Evolutionary conservation across 169 alveolate species (phyloP).

Genomic region (Eimeria brunetti): DNA sequence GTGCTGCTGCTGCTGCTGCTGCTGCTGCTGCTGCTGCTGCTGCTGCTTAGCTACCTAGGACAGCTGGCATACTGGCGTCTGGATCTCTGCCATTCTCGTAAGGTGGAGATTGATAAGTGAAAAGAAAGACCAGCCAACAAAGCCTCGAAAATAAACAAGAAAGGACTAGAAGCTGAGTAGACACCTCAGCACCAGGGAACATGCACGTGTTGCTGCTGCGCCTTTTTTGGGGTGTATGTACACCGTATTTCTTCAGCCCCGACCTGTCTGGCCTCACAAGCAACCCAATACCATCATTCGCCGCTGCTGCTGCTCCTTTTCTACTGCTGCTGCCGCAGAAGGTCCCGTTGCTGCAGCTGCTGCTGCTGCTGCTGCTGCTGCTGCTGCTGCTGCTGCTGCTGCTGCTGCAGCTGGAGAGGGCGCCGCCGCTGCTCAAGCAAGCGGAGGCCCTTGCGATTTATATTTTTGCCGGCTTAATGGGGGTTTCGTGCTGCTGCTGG

Average conservation of each 20-base stretch:
- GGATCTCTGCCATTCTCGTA: background rate
- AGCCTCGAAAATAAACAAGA: background rate
- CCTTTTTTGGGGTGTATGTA: background rate
- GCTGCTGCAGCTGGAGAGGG: no score
- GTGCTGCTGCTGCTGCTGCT: constrained; percentile 2
- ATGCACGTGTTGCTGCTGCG: no score
- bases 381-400: no score
- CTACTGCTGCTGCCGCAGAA: background rate
- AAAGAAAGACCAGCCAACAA: background rate
- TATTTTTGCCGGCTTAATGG: no score
- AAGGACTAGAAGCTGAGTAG: background rate
- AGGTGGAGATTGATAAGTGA: background rate
- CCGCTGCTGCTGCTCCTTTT: background rate
- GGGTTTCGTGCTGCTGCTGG: no score
- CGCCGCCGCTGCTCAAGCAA: no score
- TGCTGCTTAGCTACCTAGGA: constrained; percentile 15
- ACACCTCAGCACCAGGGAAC: background rate
- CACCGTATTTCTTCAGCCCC: background rate
- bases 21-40: background rate
- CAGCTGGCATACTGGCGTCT: background rate
- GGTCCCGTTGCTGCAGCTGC: no score
- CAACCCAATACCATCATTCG: background rate
- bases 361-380: no score
- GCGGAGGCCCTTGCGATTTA: no score
- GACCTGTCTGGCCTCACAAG: background rate